phyloP scores from a whole-genome alignment of 2,329 filamentous ascomycete genomes.

The Aquanectria penicillioides region DNA sequence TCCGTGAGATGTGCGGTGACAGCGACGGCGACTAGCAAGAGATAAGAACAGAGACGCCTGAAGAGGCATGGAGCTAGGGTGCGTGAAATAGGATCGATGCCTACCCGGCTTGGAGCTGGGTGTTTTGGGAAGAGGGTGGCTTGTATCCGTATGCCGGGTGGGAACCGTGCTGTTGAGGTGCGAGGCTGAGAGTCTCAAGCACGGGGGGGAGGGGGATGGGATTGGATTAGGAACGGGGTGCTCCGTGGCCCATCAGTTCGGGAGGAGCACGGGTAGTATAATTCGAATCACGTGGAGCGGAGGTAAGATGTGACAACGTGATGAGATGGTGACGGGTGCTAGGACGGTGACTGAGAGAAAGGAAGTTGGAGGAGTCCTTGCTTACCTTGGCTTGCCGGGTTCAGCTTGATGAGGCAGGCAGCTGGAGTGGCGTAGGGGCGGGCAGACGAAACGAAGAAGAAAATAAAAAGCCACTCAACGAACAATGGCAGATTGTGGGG shows the following conservation, averaged over 20 bases:
- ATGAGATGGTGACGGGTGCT: no score
- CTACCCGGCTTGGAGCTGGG: background rate
- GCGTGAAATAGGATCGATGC: no score
- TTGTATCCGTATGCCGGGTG: no score
- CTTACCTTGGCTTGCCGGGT: slow-evolving; percentile 4
- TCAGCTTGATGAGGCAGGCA: no score
- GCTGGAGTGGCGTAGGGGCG: no score
- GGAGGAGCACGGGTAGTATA: background rate
- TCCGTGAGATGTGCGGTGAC: background rate
- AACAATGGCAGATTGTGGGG: slow-evolving; percentile 1
- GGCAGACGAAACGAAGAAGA: background rate
- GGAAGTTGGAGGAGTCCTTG: background rate
- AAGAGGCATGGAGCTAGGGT: slow-evolving; percentile 2
- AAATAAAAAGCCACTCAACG: background rate
- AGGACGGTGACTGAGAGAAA: no score
- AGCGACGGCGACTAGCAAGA: no score
- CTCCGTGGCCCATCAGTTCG: no score
- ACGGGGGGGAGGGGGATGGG: background rate
- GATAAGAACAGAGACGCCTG: background rate
- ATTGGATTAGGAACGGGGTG: background rate
- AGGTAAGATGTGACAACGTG: background rate
- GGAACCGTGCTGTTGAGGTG: background rate
- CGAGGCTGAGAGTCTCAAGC: slow-evolving; percentile 1
- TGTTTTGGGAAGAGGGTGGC: background rate
- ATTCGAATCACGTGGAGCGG: slow-evolving; percentile 6